Percentiles rank a stretch among this genome's conserved stretches.
phyloP scores from a whole-genome alignment of 768 basidiomycete genomes.

The Tylopilus vinaceipallidus region DNA sequence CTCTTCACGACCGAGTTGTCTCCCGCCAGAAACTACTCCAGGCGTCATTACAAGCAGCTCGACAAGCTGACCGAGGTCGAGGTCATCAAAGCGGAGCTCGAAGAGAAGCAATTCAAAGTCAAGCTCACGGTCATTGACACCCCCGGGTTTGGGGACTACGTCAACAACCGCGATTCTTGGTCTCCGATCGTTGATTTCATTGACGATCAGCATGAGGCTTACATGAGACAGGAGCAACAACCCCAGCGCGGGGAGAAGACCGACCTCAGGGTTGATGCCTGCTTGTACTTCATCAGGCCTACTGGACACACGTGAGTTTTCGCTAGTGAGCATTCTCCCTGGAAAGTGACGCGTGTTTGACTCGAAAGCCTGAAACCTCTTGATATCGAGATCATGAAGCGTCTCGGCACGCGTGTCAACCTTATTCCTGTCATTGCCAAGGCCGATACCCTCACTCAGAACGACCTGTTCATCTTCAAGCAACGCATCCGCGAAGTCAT shows the following conservation, averaged over 20 bases:
- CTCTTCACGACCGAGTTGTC: constrained; percentile 98
- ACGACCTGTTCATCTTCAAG: constrained; percentile 90
- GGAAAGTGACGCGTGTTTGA: constrained; percentile 4
- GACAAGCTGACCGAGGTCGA: constrained; percentile 99
- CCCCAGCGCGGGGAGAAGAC: constrained; percentile 94
- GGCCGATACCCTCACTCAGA: constrained; percentile 95
- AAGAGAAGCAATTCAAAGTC: constrained; percentile 99
- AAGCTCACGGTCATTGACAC: constrained; percentile 99
- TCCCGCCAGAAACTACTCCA: constrained; percentile 83
- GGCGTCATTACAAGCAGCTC: constrained; percentile 91
- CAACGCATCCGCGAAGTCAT: constrained; percentile 91
- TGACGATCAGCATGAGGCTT: constrained; percentile 92
- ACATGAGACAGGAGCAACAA: constrained; percentile 98
- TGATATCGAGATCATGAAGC: constrained; percentile 99
- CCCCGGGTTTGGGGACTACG: constrained; percentile 99
- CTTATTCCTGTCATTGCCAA: constrained; percentile 97
- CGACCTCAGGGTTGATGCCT: constrained; percentile 94
- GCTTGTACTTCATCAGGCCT: constrained; percentile 94
- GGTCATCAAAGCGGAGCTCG: constrained; percentile 98
- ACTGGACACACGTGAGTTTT: constrained; percentile 89
- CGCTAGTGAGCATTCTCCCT: neutral
- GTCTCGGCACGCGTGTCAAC: constrained; percentile 96
- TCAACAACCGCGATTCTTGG: constrained; percentile 99
- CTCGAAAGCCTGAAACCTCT: constrained; percentile 76
- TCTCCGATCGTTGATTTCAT: constrained; percentile 98